Evolutionary conservation across 2,329 filamentous ascomycete genomes (phyloP), one percentile per base, ranked within the genome.

Genomic region (Monosporascus sp.): DNA sequence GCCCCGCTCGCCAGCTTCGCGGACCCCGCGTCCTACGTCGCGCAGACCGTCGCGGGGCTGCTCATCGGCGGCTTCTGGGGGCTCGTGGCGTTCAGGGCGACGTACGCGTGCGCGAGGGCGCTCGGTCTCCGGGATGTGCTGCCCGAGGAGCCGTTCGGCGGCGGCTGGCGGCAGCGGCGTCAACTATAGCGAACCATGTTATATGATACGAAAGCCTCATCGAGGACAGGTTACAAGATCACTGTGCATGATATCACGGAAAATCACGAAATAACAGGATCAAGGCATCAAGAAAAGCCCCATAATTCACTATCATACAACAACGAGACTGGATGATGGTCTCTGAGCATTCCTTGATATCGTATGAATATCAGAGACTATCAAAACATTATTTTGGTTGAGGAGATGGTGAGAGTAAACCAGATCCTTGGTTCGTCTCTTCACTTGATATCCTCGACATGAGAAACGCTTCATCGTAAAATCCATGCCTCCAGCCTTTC

Each of bases 121-220:
- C 11, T 34, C 11, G 9, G 11, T 34, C 31, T 34, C 11, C 31
- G 31, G 31, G 31, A 14, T 34, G 31, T 34, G 31, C 31, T 34
- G 31, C 31, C 31, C 9, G 11, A 14, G 9, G 31, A 34, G 31
- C 31, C 31, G 31, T 34, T 34, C 31, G 11, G 31, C 9, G 11
- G 1, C 31, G 11, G 31, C 9, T 34, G 31, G 31, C 11, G 31
- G 31, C 31, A 34, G 31, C 11, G 31, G 9, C 31, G 31, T 14
- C 31, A 11, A 14, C 31, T 34, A 34, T 14, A 34, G 31, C 31
- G 31, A 14, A 34, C 9, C 9, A 14, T 34, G 3, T 34, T 14
- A 49, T 31, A 39, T 48, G 37, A 38, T 25, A 38, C 9, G 48
- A 47, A 45, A 54, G 57, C 56, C 58, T 47, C 57, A 53, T 52